These are phyloP conservation scores for Drechslera avenae DNA, from an alignment of 2,329 filamentous ascomycete genomes.

Conservation along the genomic window DNA sequence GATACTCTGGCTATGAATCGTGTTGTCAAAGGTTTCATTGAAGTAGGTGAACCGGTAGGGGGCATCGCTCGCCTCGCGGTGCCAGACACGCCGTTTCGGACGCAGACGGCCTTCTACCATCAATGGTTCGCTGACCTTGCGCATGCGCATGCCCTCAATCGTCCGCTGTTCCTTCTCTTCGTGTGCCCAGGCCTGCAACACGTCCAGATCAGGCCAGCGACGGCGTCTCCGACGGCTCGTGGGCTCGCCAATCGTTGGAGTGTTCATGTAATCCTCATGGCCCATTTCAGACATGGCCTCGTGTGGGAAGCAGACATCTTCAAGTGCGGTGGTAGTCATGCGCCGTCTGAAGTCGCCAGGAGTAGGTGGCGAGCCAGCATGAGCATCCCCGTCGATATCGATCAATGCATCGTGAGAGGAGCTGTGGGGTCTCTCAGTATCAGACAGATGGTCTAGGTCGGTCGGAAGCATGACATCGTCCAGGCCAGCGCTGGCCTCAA, in stretches of 20 bases:
- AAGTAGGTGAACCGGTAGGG: conserved; percentile 98
- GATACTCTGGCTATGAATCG: conserved; percentile 94
- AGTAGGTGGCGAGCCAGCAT: conserved; percentile 45
- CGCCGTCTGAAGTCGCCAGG: conserved; percentile 39
- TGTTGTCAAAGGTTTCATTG: conserved; percentile 95
- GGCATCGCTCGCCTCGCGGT: conserved; percentile 82
- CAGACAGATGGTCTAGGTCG: conserved; percentile 54
- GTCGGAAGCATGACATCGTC: conserved; percentile 73
- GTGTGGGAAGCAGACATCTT: conserved; percentile 91
- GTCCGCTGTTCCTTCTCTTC: conserved; percentile 88
- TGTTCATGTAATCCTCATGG: conserved; percentile 70
- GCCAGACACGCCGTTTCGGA: conserved; percentile 79
- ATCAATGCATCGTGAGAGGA: conserved; percentile 55
- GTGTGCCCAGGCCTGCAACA: conserved; percentile 86
- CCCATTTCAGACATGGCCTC: conserved; percentile 79
- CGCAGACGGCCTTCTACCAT: conserved; percentile 88
- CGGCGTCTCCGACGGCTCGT: conserved; percentile 55
- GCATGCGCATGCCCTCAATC: conserved; percentile 76
- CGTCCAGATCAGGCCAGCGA: conserved; percentile 84
- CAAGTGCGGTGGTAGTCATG: conserved; percentile 66
- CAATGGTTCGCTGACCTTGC: conserved; percentile 92
- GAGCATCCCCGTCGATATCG: conserved; percentile 61
- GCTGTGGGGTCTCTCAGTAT: conserved; percentile 23
- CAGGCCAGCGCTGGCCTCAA: conserved; percentile 58
- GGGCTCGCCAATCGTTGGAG: conserved; percentile 52